A percentile compares a stretch with the other conserved stretches of the same genome.
Conservation (phyloP, 257 asterid genomes). For the Verbascum thapsus region DNA sequence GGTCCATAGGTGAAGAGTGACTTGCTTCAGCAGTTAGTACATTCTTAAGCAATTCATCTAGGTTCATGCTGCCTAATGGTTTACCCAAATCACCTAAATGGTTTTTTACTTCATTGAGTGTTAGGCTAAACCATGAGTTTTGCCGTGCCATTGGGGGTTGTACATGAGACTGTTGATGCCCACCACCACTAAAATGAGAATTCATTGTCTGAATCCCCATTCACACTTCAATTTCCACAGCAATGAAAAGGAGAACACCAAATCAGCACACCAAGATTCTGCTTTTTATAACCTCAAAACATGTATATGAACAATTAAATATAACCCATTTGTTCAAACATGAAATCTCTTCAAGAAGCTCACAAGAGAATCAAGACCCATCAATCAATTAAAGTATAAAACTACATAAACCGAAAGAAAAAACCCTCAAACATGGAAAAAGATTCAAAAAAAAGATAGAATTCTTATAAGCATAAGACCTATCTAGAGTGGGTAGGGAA, state of each 20-base stretch:
- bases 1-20: slow-evolving; percentile 26
- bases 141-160: slow-evolving; percentile 35
- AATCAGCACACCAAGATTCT: not conserved
- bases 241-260: not conserved
- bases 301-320: not conserved
- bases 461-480: no score
- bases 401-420: not conserved
- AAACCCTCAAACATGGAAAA: no score
- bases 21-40: slow-evolving; percentile 44
- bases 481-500: no score
- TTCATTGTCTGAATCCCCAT: slow-evolving; percentile 53
- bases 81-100: slow-evolving; percentile 53
- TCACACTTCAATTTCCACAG: slow-evolving; percentile 27
- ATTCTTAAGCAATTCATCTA: slow-evolving; percentile 51
- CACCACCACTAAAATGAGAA: slow-evolving; percentile 43
- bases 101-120: slow-evolving; percentile 45
- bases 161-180: slow-evolving; percentile 38
- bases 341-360: not conserved
- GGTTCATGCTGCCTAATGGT: slow-evolving; percentile 49
- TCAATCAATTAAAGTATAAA: not conserved
- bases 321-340: no score
- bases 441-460: no score
- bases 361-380: not conserved
- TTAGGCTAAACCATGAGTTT: slow-evolving; percentile 49
- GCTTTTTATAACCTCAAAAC: not conserved